Conservation (phyloP, 2,329 filamentous ascomycete genomes). For the Colletotrichum lini region DNA sequence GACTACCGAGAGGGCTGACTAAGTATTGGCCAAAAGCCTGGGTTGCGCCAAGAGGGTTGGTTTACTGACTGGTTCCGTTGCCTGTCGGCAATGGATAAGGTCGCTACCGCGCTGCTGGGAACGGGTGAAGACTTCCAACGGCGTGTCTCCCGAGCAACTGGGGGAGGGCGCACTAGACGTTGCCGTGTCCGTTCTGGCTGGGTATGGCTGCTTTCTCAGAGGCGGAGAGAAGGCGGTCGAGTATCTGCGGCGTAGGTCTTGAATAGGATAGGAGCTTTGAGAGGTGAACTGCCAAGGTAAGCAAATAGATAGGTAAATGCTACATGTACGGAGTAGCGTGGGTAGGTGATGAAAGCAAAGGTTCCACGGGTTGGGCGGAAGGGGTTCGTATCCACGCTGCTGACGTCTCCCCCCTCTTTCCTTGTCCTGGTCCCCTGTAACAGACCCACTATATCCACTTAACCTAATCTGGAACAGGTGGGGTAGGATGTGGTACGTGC, state of each 20-base stretch:
- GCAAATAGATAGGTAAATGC: background rate
- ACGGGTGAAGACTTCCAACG: background rate
- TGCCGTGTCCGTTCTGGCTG: background rate
- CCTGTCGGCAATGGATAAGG: background rate
- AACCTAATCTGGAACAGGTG: background rate
- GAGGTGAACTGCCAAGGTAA: background rate
- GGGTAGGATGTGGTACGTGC: background rate
- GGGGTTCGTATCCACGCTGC: slow-evolving; percentile 1
- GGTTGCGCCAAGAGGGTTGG: background rate
- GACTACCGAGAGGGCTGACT: slow-evolving; percentile 4
- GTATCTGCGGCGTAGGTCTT: background rate
- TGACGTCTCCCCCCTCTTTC: background rate
- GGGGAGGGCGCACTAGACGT: slow-evolving; percentile 16
- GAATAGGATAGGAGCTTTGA: background rate
- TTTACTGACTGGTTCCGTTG: background rate
- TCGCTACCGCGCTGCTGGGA: slow-evolving; percentile 12
- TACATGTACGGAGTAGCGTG: too few species aligned
- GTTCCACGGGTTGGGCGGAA: background rate
- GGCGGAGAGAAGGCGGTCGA: background rate
- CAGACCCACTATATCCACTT: background rate
- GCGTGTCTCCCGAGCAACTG: background rate
- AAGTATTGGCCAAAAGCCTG: background rate
- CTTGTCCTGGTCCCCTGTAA: background rate
- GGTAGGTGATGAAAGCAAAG: background rate
- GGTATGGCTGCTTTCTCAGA: too few species aligned